phyloP scores from a whole-genome alignment of 116 monocot species.

The Dioscorea cayenensis region DNA sequence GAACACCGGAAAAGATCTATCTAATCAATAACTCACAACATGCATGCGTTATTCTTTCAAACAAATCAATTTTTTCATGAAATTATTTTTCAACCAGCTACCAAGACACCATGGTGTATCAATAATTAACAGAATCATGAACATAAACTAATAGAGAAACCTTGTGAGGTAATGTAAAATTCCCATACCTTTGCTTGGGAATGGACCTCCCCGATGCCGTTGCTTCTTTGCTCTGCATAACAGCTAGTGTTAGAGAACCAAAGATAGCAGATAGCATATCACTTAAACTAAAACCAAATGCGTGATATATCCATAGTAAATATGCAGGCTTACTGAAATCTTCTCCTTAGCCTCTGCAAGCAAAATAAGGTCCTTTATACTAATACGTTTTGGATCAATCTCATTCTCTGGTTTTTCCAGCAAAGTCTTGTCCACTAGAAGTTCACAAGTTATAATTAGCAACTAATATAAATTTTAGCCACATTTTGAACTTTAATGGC shows the following conservation, averaged over 20 bases:
- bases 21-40: neutral
- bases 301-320: neutral
- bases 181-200: slow-evolving; percentile 39
- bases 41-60: no score
- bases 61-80: no score
- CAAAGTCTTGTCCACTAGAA: slow-evolving; percentile 54
- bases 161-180: neutral
- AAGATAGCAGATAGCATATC: neutral
- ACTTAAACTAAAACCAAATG: neutral
- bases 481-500: neutral
- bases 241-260: neutral
- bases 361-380: slow-evolving; percentile 60
- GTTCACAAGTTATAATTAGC: neutral
- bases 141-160: neutral
- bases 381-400: slow-evolving; percentile 44
- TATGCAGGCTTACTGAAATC: slow-evolving; percentile 22
- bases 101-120: no score
- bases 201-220: slow-evolving; percentile 10
- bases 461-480: neutral
- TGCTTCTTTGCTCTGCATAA: slow-evolving; percentile 50
- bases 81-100: no score
- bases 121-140: no score
- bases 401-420: slow-evolving; percentile 62
- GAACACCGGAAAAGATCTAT: neutral
- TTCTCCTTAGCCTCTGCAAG: slow-evolving; percentile 57